phyloP scores from a whole-genome alignment of 108 stramenopile species.

The Pseudonitzschia delicatissima region DNA sequence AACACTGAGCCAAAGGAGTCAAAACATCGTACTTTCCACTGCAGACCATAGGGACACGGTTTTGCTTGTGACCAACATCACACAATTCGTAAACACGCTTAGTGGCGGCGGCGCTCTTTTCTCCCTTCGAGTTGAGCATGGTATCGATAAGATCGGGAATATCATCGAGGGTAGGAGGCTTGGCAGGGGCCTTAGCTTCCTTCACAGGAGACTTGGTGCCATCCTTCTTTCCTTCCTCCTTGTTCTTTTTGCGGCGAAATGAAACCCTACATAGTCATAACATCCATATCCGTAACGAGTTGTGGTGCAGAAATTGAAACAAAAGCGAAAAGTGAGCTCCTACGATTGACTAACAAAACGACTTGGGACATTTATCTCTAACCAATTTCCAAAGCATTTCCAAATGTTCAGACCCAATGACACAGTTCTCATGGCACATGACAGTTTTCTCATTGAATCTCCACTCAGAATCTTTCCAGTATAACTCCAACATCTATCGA shows the following conservation, averaged over 20 bases:
- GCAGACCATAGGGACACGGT: constrained; percentile 93
- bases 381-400: too few relatives aligned
- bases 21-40: constrained; percentile 86
- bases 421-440: too few relatives aligned
- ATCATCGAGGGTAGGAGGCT: constrained; percentile 87
- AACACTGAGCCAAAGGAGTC: constrained; percentile 82
- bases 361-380: too few relatives aligned
- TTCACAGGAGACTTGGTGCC: constrained; percentile 30
- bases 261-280: constrained; percentile 60
- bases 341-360: too few relatives aligned
- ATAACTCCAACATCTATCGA: too few relatives aligned
- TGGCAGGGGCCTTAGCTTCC: constrained; percentile 46
- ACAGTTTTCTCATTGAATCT: too few relatives aligned
- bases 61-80: constrained; percentile 91
- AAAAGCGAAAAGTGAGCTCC: too few relatives aligned
- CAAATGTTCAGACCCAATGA: too few relatives aligned
- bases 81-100: constrained; percentile 91
- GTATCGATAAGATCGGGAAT: constrained; percentile 86
- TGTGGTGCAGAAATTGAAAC: too few relatives aligned
- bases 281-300: too few relatives aligned
- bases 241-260: constrained; percentile 61
- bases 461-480: too few relatives aligned
- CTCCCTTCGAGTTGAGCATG: constrained; percentile 82
- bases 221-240: constrained; percentile 34
- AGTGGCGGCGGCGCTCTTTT: constrained; percentile 83